phyloP scores from a whole-genome alignment of 495 filamentous ascomycete genomes.

The Talaromyces ruber region DNA sequence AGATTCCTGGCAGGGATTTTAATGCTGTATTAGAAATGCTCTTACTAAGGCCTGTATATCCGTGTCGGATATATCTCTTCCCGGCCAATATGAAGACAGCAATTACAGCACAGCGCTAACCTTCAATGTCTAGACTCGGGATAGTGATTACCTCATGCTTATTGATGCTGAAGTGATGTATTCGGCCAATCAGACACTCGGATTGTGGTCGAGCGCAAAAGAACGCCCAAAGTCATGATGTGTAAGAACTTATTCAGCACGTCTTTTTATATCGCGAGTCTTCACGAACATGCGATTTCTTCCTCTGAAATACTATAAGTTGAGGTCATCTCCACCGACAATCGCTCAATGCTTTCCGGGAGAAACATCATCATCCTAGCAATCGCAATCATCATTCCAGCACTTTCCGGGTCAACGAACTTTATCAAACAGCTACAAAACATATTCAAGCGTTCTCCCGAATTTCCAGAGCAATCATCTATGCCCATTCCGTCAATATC shows the following conservation, averaged over 20 bases:
- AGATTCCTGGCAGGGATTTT: constrained; percentile 26
- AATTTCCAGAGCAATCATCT: background rate
- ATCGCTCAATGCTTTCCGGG: background rate
- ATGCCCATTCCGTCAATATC: constrained; percentile 2
- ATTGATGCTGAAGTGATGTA: background rate
- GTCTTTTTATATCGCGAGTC: background rate
- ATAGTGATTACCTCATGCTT: background rate
- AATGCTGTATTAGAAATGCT: constrained; percentile 15
- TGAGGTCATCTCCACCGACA: background rate
- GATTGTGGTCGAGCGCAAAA: background rate
- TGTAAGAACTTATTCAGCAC: background rate
- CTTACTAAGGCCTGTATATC: background rate
- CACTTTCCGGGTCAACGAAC: background rate
- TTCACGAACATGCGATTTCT: background rate
- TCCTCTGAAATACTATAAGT: background rate
- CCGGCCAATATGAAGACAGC: background rate
- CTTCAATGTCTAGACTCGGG: background rate
- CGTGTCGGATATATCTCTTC: background rate
- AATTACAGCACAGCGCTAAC: background rate
- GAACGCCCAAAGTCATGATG: background rate
- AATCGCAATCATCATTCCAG: background rate
- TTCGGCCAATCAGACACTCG: background rate
- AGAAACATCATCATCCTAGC: background rate
- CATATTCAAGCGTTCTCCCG: background rate
- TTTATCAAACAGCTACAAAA: background rate